phyloP scores from a whole-genome alignment of 176 grass and related monocot genomes.

The Zea mays region DNA sequence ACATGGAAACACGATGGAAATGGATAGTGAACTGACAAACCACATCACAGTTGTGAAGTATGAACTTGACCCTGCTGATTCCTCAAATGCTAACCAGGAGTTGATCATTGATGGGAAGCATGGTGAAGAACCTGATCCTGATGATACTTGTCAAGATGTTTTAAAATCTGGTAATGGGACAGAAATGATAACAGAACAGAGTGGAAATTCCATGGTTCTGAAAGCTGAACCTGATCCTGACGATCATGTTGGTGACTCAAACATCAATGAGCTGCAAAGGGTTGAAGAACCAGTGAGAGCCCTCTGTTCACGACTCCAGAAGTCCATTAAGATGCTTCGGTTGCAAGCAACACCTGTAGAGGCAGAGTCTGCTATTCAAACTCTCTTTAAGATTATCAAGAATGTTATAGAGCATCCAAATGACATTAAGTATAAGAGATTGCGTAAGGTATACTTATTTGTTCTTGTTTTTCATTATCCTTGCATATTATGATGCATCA shows the following conservation, averaged over 20 bases:
- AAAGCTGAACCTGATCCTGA: slow-evolving; percentile 57
- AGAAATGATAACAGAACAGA: slow-evolving; percentile 16
- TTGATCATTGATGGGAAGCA: slow-evolving; percentile 23
- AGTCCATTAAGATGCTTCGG: slow-evolving; percentile 58
- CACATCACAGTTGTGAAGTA: slow-evolving; percentile 8
- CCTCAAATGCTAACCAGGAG: slow-evolving; percentile 31
- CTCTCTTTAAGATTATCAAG: slow-evolving; percentile 87
- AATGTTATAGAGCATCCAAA: slow-evolving; percentile 87
- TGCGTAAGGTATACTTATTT: slow-evolving; percentile 70
- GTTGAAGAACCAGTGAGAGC: slow-evolving; percentile 65
- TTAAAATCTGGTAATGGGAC: slow-evolving; percentile 31
- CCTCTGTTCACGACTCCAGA: slow-evolving; percentile 67
- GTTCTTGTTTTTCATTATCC: slow-evolving; percentile 1
- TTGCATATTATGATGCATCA: not conserved
- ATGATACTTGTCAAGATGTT: slow-evolving; percentile 37
- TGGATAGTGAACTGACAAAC: slow-evolving; percentile 27
- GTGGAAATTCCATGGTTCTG: not conserved
- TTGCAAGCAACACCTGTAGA: slow-evolving; percentile 63
- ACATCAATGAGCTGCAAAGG: slow-evolving; percentile 59
- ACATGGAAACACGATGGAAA: slow-evolving; percentile 40
- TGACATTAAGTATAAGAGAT: slow-evolving; percentile 67
- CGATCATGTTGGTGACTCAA: slow-evolving; percentile 36
- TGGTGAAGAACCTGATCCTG: slow-evolving; percentile 43
- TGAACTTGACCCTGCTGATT: slow-evolving; percentile 59
- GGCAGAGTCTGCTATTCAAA: slow-evolving; percentile 63